Base-by-base conservation (phyloP, 1,284 basidiomycete genomes). In the Termitomyces sp. region DNA sequence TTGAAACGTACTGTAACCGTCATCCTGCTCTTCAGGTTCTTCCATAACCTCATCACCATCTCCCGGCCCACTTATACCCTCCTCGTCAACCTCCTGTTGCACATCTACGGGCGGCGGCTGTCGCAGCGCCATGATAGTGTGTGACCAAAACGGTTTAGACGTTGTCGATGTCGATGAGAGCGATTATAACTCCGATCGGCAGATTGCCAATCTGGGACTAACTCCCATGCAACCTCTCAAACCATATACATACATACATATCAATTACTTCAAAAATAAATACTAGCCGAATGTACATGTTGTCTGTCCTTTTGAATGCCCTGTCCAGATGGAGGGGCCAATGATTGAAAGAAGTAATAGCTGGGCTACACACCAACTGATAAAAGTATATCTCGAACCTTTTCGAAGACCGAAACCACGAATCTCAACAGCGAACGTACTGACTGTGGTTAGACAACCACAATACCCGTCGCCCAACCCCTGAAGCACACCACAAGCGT, bases 381-480 rank as follows among this genome's bases (percentile, higher is more conserved):
- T 62, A 2, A 78, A 57, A 18, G 80, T 82, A 67, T 97, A 97
- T 34, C 81, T 62, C 72, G 79, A 83, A 26, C 81, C 80, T 60
- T 77, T 79, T 62, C 75, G 68, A 10, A 75, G 68, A 43, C 71
- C 72, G 49, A 97, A 70, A 3, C 80, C 79, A 6, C 76, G 69
- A 31, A 92, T 69, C 67, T 99, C 97, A 3, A 86, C 85, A 1
- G 84, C 88, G 66, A 98, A 96, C 10, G 95, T 99, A 69, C 91
- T 94, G 56, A 99, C 80, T 0, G 97, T 99, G 3, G 88, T 95
- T 58, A 99, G 74, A 69, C 93, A 94, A 7, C 95, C 97, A 65
- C 95, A 98, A 65, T 94, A 97, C 2, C 97, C 97, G 64, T 97
- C 91, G 31, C 79, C 76, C 26, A 99, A 71, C 0, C 91, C 93